Evolutionary conservation across 768 basidiomycete species (phyloP).

Genomic region (Phlebiopsis flavidoalba): DNA sequence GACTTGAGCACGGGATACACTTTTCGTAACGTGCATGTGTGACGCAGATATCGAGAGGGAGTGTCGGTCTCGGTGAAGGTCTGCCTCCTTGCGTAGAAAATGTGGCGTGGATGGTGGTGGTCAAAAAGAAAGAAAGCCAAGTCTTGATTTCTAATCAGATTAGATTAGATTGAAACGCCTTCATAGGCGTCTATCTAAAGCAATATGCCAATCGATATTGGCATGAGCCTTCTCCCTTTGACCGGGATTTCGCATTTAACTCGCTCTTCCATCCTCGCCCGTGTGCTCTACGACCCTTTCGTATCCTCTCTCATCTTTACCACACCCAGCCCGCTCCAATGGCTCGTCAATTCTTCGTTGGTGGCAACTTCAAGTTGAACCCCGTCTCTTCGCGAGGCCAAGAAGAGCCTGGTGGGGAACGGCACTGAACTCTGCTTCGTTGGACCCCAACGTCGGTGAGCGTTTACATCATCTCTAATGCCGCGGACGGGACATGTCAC

Average conservation of each 20-base stretch:
- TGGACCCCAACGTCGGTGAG: constrained; percentile 76
- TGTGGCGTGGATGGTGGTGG: not conserved
- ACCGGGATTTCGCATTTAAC: not conserved
- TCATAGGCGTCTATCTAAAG: constrained; percentile 3
- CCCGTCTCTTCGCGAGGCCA: constrained; percentile 60
- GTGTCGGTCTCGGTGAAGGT: too few relatives aligned
- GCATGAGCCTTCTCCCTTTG: not conserved
- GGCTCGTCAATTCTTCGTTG: constrained; percentile 89
- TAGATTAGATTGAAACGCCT: not conserved
- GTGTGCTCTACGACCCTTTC: not conserved
- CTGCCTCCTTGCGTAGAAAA: not conserved
- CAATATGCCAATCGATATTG: constrained; percentile 1
- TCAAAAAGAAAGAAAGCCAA: not conserved
- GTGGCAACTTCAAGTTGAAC: constrained; percentile 99
- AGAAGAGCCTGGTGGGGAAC: constrained; percentile 59
- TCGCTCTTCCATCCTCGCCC: not conserved
- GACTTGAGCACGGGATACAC: not conserved
- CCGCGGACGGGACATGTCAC: not conserved
- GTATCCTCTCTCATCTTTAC: not conserved
- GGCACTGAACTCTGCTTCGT: constrained; percentile 71
- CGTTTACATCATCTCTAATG: constrained; percentile 5
- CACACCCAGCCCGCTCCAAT: constrained; percentile 27
- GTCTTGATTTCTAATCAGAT: constrained; percentile 3
- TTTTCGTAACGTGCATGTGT: not conserved
- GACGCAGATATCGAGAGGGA: too few relatives aligned